These are phyloP conservation scores for barrel medic (Medicago truncatula) DNA, from an alignment of 306 rosid species.

Conservation along the genomic window DNA sequence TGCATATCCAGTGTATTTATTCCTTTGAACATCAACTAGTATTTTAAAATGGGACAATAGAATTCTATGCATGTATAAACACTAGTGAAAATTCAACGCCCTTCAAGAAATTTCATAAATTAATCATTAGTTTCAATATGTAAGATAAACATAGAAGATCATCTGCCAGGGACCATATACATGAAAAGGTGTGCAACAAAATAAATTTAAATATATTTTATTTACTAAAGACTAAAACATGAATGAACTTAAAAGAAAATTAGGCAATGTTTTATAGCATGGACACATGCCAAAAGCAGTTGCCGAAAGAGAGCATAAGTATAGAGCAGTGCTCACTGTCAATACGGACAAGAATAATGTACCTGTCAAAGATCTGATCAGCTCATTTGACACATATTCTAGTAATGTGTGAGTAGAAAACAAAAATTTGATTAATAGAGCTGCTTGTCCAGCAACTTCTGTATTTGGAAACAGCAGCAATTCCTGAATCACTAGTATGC, in stretches of 20 bases:
- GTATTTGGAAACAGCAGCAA: conserved; percentile 76
- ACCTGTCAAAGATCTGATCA: conserved; percentile 97
- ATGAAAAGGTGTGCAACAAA: neutral
- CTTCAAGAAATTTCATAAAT: neutral
- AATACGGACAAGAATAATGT: conserved; percentile 20
- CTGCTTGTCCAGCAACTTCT: conserved; percentile 87
- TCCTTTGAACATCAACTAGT: too few relatives aligned
- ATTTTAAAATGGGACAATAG: too few relatives aligned
- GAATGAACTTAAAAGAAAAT: conserved; percentile 27
- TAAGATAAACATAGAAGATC: neutral
- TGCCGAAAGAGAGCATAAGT: conserved; percentile 24
- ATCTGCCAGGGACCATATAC: too few relatives aligned
- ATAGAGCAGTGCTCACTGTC: neutral
- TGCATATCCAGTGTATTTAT: conserved; percentile 3
- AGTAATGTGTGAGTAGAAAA: conserved; percentile 96
- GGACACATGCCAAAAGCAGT: conserved; percentile 35
- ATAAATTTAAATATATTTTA: conserved; percentile 8
- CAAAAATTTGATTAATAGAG: conserved; percentile 80
- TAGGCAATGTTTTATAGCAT: conserved; percentile 8
- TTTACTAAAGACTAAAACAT: conserved; percentile 18
- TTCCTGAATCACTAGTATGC: conserved; percentile 94
- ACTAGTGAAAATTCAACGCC: too few relatives aligned
- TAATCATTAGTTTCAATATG: neutral
- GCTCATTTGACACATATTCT: conserved; percentile 95
- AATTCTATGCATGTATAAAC: too few relatives aligned